Conservation (phyloP, 108 stramenopile species). For the Skeletonema marinoi region DNA sequence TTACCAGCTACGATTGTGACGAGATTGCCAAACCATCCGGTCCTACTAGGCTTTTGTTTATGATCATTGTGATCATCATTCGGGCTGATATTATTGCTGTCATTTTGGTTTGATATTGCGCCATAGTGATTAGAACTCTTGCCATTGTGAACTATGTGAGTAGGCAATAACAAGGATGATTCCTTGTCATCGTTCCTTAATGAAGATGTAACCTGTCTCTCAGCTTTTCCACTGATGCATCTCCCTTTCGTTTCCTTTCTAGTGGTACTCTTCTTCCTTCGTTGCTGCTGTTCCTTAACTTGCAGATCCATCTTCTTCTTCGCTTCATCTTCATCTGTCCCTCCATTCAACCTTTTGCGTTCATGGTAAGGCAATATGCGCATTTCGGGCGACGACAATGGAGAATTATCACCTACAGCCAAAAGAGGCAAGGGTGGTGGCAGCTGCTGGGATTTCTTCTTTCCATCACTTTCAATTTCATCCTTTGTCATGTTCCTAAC, state of each 20-base stretch:
- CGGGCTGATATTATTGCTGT: background rate
- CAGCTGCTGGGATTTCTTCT: background rate
- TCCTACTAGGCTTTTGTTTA: background rate
- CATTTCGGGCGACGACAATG: background rate
- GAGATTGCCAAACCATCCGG: slow-evolving; percentile 13
- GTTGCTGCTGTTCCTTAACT: background rate
- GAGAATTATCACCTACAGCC: background rate
- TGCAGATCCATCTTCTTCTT: slow-evolving; percentile 2
- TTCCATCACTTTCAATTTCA: background rate
- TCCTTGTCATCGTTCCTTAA: no score
- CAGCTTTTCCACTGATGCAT: background rate
- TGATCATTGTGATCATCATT: background rate
- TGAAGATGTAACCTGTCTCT: no score
- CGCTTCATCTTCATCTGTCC: slow-evolving; percentile 10
- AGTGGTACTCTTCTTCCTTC: background rate
- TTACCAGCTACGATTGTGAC: slow-evolving; percentile 4
- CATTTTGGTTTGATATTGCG: no score
- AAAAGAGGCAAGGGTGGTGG: background rate
- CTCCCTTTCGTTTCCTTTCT: background rate
- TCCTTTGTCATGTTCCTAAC: background rate
- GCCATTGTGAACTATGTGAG: no score
- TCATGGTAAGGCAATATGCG: slow-evolving; percentile 43
- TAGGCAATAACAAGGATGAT: no score
- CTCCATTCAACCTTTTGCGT: slow-evolving; percentile 21
- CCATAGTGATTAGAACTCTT: background rate